phyloP scores from a whole-genome alignment of 2,329 filamentous ascomycete species.

The Fusarium bulbicola region DNA sequence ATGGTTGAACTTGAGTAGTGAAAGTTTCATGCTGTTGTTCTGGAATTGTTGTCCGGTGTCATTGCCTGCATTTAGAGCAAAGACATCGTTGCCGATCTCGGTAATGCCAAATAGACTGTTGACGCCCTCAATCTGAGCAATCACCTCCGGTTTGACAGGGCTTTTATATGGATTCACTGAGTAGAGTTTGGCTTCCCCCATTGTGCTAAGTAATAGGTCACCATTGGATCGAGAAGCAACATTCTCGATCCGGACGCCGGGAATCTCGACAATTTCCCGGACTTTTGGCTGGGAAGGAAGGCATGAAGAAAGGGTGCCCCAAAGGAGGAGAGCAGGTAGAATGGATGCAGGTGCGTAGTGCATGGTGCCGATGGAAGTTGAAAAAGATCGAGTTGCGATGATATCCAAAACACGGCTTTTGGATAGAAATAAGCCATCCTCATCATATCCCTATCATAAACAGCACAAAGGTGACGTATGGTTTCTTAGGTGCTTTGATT shows the following conservation, averaged over 20 bases:
- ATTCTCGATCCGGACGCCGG: conserved; percentile 3
- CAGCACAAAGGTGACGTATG: background rate
- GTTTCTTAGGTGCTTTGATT: background rate
- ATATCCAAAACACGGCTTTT: background rate
- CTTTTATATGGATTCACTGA: background rate
- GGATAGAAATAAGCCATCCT: background rate
- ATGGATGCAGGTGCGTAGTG: background rate
- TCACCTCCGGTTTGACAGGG: fast-evolving
- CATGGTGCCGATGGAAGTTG: background rate
- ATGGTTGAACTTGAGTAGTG: background rate
- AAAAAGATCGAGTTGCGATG: background rate
- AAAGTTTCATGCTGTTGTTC: conserved; percentile 1
- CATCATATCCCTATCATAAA: background rate
- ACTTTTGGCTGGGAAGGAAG: background rate
- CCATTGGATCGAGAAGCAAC: background rate
- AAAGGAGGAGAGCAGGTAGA: background rate
- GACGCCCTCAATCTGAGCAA: background rate
- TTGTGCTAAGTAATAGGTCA: conserved; percentile 4
- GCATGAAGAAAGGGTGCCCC: background rate
- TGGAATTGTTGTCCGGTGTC: background rate
- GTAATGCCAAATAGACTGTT: background rate
- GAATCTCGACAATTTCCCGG: background rate
- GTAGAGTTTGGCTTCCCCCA: background rate
- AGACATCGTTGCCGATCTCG: background rate
- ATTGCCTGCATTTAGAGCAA: background rate